A percentile compares a stretch with the other conserved stretches of the same genome.
Conservation (phyloP, 805 yeast species). For the Middelhovenomyces tepae region DNA sequence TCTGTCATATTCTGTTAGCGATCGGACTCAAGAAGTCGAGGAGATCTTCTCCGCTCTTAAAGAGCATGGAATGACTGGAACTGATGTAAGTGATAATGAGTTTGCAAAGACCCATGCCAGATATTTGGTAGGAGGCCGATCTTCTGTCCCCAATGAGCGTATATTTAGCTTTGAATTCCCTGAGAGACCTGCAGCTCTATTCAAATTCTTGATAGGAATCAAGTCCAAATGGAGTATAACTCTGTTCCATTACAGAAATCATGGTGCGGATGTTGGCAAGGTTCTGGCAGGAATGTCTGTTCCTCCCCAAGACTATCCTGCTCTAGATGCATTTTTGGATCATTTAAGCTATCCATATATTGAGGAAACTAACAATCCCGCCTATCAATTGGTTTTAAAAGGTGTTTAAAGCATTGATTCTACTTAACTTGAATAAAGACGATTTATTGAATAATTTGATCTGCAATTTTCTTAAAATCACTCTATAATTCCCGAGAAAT, state of each 20-base stretch:
- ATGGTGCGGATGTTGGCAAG: slow-evolving; percentile 91
- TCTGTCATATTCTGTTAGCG: slow-evolving; percentile 73
- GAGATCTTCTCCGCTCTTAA: slow-evolving; percentile 53
- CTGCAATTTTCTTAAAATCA: no score
- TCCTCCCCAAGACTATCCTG: slow-evolving; percentile 58
- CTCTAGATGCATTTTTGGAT: slow-evolving; percentile 59
- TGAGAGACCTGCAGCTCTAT: slow-evolving; percentile 91
- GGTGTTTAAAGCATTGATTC: no score
- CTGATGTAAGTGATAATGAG: slow-evolving; percentile 85
- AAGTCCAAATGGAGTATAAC: slow-evolving; percentile 85
- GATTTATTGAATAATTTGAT: no score
- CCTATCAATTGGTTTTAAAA: slow-evolving; percentile 68
- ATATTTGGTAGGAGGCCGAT: slow-evolving; percentile 89
- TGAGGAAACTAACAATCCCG: slow-evolving; percentile 79
- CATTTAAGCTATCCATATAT: slow-evolving; percentile 65
- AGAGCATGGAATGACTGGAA: slow-evolving; percentile 59
- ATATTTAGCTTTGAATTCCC: slow-evolving; percentile 88
- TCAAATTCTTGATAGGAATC: slow-evolving; percentile 64
- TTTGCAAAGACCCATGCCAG: slow-evolving; percentile 95
- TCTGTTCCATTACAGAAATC: slow-evolving; percentile 92
- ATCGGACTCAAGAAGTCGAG: slow-evolving; percentile 63
- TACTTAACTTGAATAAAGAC: no score
- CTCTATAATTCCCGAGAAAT: no score
- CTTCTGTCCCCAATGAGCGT: slow-evolving; percentile 64
- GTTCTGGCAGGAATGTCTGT: slow-evolving; percentile 84